phyloP scores from a whole-genome alignment of 2,329 filamentous ascomycete genomes.

The Phaeosphaeriaceae sp. region DNA sequence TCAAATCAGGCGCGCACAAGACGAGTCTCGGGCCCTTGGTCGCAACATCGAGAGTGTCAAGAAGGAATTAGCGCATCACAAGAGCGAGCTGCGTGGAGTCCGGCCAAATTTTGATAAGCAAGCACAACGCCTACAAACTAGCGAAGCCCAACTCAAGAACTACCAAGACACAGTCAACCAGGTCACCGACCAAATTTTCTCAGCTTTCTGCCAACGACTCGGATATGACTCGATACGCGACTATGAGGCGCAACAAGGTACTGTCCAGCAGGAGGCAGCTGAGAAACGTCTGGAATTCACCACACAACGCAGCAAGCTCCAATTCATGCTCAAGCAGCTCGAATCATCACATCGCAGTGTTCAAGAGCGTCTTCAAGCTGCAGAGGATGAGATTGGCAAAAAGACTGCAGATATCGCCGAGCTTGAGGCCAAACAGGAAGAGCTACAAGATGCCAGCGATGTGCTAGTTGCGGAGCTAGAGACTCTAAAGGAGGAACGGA shows the following conservation, averaged over 20 bases:
- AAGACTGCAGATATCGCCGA: slow-evolving; percentile 68
- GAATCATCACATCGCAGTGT: slow-evolving; percentile 76
- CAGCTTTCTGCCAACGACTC: slow-evolving; percentile 81
- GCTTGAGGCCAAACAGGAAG: slow-evolving; percentile 73
- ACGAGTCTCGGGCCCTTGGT: slow-evolving; percentile 78
- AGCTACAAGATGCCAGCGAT: slow-evolving; percentile 75
- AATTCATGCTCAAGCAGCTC: slow-evolving; percentile 67
- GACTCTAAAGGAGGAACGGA: slow-evolving; percentile 73
- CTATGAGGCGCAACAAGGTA: slow-evolving; percentile 93
- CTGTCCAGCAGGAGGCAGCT: slow-evolving; percentile 85
- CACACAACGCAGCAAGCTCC: slow-evolving; percentile 71
- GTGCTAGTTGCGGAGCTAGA: slow-evolving; percentile 78
- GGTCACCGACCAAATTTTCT: slow-evolving; percentile 89
- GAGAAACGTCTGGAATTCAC: slow-evolving; percentile 88
- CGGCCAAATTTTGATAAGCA: slow-evolving; percentile 80
- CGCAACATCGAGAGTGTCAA: slow-evolving; percentile 85
- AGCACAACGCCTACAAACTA: slow-evolving; percentile 68
- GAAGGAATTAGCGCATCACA: slow-evolving; percentile 77
- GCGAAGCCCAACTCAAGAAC: slow-evolving; percentile 62
- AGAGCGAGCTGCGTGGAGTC: slow-evolving; percentile 75
- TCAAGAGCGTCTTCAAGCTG: slow-evolving; percentile 69
- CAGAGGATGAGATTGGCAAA: slow-evolving; percentile 70
- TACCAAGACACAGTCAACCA: slow-evolving; percentile 71
- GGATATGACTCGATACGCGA: slow-evolving; percentile 89
- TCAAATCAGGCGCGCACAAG: slow-evolving; percentile 71